Percentiles rank a stretch among this genome's conserved stretches.
Evolutionary conservation across 2,329 filamentous ascomycete genomes (phyloP).

Genomic region (Sclerotinia borealis): DNA sequence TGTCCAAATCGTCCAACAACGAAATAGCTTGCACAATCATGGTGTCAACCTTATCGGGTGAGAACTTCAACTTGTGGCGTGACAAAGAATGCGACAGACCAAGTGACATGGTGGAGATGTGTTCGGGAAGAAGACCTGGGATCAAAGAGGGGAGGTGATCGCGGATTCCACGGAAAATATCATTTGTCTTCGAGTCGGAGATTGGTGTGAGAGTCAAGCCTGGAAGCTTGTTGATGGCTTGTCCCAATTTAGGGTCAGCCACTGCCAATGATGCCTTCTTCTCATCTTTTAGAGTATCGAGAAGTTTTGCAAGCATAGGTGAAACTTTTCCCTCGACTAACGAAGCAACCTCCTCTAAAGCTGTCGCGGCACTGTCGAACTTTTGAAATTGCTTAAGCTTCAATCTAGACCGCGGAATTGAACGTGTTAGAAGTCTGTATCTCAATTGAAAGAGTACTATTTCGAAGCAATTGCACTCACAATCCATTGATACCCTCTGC

Average conservation of each 20-base stretch:
- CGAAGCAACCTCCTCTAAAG: constrained; percentile 82
- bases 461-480: constrained; percentile 47
- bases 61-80: constrained; percentile 97
- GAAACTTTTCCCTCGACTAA: constrained; percentile 94
- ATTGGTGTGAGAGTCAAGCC: constrained; percentile 79
- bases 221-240: constrained; percentile 86
- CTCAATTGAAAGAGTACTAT: constrained; percentile 5
- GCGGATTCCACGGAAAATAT: constrained; percentile 91
- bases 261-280: constrained; percentile 95
- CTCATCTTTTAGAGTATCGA: constrained; percentile 91
- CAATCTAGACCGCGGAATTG: constrained; percentile 47
- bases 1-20: constrained; percentile 91
- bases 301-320: constrained; percentile 71
- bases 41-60: constrained; percentile 95
- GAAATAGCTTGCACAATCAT: constrained; percentile 99
- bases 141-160: constrained; percentile 86
- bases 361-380: constrained; percentile 88
- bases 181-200: constrained; percentile 73
- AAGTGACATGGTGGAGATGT: constrained; percentile 88
- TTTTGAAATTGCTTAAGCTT: constrained; percentile 97
- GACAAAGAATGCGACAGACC: constrained; percentile 96
- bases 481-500: constrained; percentile 82
- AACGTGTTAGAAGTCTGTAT: constrained; percentile 19
- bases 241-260: constrained; percentile 86
- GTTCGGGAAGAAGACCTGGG: constrained; percentile 76